Conservation (phyloP, 1,284 basidiomycete species). For the Psilocybe mexicana region DNA sequence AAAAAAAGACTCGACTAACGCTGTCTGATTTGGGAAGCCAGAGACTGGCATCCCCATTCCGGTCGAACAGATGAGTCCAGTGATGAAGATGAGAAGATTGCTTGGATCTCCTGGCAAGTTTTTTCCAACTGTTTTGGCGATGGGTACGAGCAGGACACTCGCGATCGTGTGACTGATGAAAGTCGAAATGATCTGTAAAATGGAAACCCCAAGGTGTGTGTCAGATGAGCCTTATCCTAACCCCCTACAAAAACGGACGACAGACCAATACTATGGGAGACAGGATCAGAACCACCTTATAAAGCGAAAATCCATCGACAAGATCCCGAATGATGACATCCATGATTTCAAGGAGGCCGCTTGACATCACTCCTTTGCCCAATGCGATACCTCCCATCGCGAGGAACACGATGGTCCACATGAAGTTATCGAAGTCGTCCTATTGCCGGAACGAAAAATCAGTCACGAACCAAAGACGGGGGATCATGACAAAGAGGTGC, state of each 20-base stretch:
- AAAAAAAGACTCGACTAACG: constrained; percentile 53
- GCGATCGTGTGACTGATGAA: constrained; percentile 98
- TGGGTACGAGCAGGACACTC: constrained; percentile 93
- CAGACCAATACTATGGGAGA: constrained; percentile 85
- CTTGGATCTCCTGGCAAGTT: constrained; percentile 69
- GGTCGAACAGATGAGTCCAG: constrained; percentile 89
- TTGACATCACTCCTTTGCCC: constrained; percentile 91
- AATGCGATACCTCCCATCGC: constrained; percentile 99
- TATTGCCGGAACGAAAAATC: constrained; percentile 31
- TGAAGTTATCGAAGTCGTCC: constrained; percentile 95
- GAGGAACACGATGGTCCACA: constrained; percentile 92
- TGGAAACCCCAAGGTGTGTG: neutral
- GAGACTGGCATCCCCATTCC: constrained; percentile 99
- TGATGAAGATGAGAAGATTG: constrained; percentile 88
- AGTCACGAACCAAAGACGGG: constrained; percentile 12
- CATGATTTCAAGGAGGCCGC: constrained; percentile 83
- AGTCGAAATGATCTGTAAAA: constrained; percentile 70
- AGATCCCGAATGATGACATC: constrained; percentile 69
- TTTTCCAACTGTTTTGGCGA: constrained; percentile 88
- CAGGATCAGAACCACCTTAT: constrained; percentile 84
- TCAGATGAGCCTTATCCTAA: constrained; percentile 27
- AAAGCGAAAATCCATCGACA: constrained; percentile 74
- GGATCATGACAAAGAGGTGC: constrained; percentile 3
- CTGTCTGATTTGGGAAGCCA: constrained; percentile 96
- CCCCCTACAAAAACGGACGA: constrained; percentile 27